Base-by-base conservation (phyloP, 768 basidiomycete species). In the Hebeloma cylindrosporum region DNA sequence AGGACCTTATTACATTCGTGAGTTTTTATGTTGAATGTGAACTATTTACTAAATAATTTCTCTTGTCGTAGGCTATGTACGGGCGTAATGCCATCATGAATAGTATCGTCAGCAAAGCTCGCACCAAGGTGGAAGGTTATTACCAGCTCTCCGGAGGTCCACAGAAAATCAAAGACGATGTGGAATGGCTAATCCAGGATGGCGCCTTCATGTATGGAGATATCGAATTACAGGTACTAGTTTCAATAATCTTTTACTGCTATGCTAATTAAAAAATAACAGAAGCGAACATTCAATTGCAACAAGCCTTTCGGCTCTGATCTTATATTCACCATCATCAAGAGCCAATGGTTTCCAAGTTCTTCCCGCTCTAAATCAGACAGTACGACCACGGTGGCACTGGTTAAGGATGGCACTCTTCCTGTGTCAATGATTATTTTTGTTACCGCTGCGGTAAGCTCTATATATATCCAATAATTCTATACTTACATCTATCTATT, bases 101-200 rank as follows among this genome's bases (percentile, higher is more conserved):
- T n/a, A 29, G 21, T 30, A 28, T 41, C 17, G 26, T 31, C 3
- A 9, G 17, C 1, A 41, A 41, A 17, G 27, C 40, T 3, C 13
- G 27, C 7, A 5, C n/a, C 26, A 6, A 7, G 2, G 29, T 41
- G 17, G 7, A 31, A 4, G 16, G 28, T 2, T 22, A 30, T 13
- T 41, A 41, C 26, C 14, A 13, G 1, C 17, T 41, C 10, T 13
- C n/a, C 29, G 40, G 40, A 16, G 22, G 11, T 20, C 10, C 18
- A 8, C 5, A 27, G 17, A 30, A 18, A 6, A 20, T 41, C 13
- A 2, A n/a, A 20, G 29, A 41, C 7, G 11, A 16, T 5, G 29
- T 41, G 3, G 32, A 30, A 16, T 41, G 40, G 40, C 20, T 41
- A n/a, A n/a, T 33, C n/a, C 32, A 33, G 32, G 18, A 33, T 7